Evolutionary conservation across 106 monocot species (phyloP).

Genomic region (Dendrobium officinale): DNA sequence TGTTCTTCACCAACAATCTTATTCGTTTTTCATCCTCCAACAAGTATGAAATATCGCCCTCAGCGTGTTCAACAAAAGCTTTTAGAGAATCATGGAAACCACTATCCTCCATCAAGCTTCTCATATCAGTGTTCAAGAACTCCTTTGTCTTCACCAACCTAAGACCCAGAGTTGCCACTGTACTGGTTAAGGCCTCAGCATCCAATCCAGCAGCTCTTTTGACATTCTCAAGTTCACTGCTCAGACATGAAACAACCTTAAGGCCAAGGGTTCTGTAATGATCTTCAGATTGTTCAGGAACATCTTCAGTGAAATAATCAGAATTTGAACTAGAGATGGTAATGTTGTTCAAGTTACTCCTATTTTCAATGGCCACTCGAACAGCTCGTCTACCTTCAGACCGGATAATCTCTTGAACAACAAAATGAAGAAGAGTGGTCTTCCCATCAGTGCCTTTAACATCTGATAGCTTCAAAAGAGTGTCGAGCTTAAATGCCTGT

Average conservation of each 20-base stretch:
- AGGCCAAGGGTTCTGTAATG: constrained; percentile 30
- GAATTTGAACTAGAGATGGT: constrained; percentile 24
- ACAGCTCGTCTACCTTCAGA: constrained; percentile 47
- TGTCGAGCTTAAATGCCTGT: constrained; percentile 59
- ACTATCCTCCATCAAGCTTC: constrained; percentile 35
- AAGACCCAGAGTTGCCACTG: constrained; percentile 21
- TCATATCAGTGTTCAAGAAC: constrained; percentile 42
- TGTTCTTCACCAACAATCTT: constrained; percentile 36
- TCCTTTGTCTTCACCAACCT: constrained; percentile 29
- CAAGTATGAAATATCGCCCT: constrained; percentile 24
- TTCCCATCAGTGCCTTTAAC: constrained; percentile 59
- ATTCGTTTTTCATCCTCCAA: constrained; percentile 40
- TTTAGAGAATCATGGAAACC: constrained; percentile 31
- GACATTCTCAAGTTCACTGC: constrained; percentile 54
- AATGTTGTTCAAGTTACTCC: constrained; percentile 20
- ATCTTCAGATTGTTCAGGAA: constrained; percentile 21
- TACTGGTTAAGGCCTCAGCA: constrained; percentile 26
- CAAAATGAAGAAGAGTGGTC: constrained; percentile 59
- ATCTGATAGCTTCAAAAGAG: constrained; percentile 54
- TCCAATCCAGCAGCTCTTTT: constrained; percentile 48
- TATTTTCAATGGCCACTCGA: constrained; percentile 20
- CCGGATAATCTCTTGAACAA: constrained; percentile 48
- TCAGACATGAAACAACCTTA: constrained; percentile 28
- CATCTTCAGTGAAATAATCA: constrained; percentile 20
- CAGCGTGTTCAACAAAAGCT: constrained; percentile 46